Conservation (phyloP, 148 eudicot species). For the Cornus controversa region DNA sequence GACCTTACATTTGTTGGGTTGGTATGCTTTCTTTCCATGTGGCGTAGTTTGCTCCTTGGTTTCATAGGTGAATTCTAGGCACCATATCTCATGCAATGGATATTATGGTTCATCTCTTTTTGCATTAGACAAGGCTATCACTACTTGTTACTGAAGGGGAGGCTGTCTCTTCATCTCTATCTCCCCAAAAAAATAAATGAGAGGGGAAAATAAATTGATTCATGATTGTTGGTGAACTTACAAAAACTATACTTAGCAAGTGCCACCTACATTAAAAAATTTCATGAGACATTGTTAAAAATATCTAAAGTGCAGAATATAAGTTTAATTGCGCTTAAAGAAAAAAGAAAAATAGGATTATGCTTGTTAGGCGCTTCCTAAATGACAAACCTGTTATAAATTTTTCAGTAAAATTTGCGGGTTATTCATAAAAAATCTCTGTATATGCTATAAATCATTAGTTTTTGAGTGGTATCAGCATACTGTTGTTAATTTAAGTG, state of each 20-base stretch:
- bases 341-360: no score
- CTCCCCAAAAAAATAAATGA: no score
- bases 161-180: background rate
- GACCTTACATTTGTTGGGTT: slow-evolving; percentile 99
- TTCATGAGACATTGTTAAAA: background rate
- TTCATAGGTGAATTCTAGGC: background rate
- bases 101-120: background rate
- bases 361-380: no score
- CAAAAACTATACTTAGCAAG: background rate
- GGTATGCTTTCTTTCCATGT: slow-evolving; percentile 74
- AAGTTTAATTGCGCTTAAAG: no score
- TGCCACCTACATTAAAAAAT: background rate
- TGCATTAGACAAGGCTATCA: background rate
- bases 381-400: no score
- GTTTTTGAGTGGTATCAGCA: no score
- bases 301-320: no score
- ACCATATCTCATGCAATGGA: slow-evolving; percentile 1
- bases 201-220: no score
- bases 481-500: no score
- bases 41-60: slow-evolving; percentile 7
- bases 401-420: background rate
- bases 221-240: background rate
- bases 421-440: background rate
- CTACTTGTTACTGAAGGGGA: background rate
- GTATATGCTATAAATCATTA: no score